A percentile compares a stretch with the other conserved stretches of the same genome.
These are phyloP conservation scores for Amaranthus cruentus DNA, from an alignment of 148 eudicot species.

Conservation along the genomic window DNA sequence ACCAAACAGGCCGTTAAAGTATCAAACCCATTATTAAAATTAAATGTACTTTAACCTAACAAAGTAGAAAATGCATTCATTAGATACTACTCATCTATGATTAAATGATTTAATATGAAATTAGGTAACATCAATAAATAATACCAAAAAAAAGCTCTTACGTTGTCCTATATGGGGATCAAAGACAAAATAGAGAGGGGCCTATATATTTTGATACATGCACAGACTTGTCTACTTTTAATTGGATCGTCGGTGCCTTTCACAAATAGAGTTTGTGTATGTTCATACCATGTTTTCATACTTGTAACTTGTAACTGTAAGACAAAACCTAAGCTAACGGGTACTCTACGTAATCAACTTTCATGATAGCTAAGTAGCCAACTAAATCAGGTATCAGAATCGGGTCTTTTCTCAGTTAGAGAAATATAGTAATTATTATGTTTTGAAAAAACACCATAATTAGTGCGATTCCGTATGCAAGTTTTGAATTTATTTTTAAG, in stretches of 20 bases:
- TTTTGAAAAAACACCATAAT: too few relatives aligned
- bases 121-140: neutral
- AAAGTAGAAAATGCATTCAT: neutral
- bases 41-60: slow-evolving; percentile 8
- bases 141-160: neutral
- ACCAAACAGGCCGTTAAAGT: neutral
- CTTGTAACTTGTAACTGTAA: neutral
- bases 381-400: too few relatives aligned
- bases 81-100: neutral
- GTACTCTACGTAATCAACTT: neutral
- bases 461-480: too few relatives aligned
- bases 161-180: slow-evolving; percentile 1
- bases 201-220: neutral
- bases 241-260: slow-evolving; percentile 9
- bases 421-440: too few relatives aligned
- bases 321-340: neutral
- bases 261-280: neutral
- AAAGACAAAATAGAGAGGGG: slow-evolving; percentile 5
- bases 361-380: neutral
- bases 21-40: neutral
- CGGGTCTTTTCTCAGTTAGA: too few relatives aligned
- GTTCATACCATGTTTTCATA: neutral
- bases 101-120: neutral
- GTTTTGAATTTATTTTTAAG: too few relatives aligned
- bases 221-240: neutral